These are phyloP conservation scores for Gorgonomyces haynaldii DNA, from an alignment of 192 early-diverging fungal genomes.

Conservation along the genomic window DNA sequence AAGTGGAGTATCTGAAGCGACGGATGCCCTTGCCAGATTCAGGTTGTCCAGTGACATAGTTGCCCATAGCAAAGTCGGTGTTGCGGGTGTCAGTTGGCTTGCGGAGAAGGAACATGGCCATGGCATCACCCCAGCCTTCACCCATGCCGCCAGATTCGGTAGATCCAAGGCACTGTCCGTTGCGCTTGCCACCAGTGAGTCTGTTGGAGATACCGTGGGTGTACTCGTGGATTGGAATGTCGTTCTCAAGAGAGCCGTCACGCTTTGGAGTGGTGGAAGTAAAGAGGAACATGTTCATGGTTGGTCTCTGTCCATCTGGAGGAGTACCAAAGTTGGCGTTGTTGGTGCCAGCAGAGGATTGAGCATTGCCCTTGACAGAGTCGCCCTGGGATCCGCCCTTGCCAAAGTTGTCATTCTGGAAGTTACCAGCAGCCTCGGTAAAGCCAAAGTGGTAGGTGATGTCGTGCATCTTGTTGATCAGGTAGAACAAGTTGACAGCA, in stretches of 20 bases:
- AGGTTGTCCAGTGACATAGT: neutral
- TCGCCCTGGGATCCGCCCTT: constrained; percentile 24
- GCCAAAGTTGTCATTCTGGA: constrained; percentile 22
- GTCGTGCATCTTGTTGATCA: constrained; percentile 19
- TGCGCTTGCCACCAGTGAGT: constrained; percentile 46
- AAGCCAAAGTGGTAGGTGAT: constrained; percentile 22
- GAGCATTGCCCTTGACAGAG: constrained; percentile 44
- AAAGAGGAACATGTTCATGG: constrained; percentile 45
- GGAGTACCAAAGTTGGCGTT: constrained; percentile 33
- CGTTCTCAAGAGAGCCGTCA: constrained; percentile 48
- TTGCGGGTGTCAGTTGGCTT: constrained; percentile 3
- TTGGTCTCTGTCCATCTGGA: constrained; percentile 21
- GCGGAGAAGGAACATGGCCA: neutral
- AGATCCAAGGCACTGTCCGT: constrained; percentile 36
- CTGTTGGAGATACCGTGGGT: constrained; percentile 49
- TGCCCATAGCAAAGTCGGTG: constrained; percentile 1
- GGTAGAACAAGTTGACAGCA: constrained; percentile 17
- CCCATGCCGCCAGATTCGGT: constrained; percentile 7
- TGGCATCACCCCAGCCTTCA: constrained; percentile 8
- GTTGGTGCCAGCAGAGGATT: constrained; percentile 29
- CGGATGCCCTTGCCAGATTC: constrained; percentile 45
- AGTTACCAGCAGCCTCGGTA: constrained; percentile 23
- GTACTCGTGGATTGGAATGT: constrained; percentile 50
- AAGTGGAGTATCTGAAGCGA: constrained; percentile 47
- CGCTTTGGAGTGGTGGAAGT: constrained; percentile 35